phyloP scores from a whole-genome alignment of 2,329 filamentous ascomycete species.

The Triangularia setosa region DNA sequence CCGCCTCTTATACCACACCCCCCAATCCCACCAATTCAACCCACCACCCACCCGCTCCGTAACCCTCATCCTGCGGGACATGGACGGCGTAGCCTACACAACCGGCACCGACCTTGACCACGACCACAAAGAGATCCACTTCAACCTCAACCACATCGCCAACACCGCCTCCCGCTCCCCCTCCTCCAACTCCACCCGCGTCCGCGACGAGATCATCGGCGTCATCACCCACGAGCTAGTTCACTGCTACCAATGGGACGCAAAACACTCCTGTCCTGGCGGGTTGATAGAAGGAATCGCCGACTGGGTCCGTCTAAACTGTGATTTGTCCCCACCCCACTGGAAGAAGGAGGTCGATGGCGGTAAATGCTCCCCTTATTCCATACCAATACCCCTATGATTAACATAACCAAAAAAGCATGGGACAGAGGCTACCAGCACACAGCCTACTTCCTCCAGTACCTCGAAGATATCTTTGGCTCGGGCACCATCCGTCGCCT shows the following conservation, averaged over 20 bases:
- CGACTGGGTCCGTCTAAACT: conserved; percentile 82
- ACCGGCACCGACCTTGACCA: conserved; percentile 66
- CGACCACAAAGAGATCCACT: conserved; percentile 91
- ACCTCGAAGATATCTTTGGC: conserved; percentile 67
- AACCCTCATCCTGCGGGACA: conserved; percentile 73
- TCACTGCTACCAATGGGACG: conserved; percentile 87
- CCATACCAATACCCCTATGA: neutral
- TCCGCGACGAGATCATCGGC: conserved; percentile 65
- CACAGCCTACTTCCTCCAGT: conserved; percentile 88
- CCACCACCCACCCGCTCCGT: conserved; percentile 72
- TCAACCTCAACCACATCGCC: conserved; percentile 71
- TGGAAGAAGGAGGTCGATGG: conserved; percentile 60
- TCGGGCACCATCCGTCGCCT: conserved; percentile 57
- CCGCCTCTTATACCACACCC: conserved; percentile 62
- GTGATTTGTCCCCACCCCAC: conserved; percentile 71
- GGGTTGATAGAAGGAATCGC: conserved; percentile 89
- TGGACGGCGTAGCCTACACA: conserved; percentile 87
- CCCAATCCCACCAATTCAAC: conserved; percentile 38
- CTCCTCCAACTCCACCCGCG: conserved; percentile 40
- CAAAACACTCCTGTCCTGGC: conserved; percentile 56
- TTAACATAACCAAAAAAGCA: conserved; percentile 35
- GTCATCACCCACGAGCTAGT: conserved; percentile 91
- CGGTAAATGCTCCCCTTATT: conserved; percentile 12
- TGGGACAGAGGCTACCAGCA: conserved; percentile 91
- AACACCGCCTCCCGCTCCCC: conserved; percentile 30